Evolutionary conservation across 495 filamentous ascomycete species (phyloP).

Genomic region (Bathelium albidoporum): DNA sequence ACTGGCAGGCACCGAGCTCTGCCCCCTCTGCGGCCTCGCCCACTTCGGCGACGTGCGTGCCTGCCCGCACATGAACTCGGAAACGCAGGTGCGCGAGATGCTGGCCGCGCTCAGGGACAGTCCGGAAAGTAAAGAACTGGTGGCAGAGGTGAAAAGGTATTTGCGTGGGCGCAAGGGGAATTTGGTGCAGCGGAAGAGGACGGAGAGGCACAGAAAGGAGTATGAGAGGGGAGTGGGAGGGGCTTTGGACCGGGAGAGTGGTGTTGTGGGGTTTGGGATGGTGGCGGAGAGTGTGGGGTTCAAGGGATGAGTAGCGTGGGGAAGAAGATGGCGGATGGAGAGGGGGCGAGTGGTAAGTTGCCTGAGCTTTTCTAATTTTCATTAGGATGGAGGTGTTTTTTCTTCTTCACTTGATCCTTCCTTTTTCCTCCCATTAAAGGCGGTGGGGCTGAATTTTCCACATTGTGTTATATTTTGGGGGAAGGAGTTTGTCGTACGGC

Average conservation of each 20-base stretch:
- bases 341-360: not conserved
- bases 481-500: no score
- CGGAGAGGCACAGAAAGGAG: slow-evolving; percentile 19
- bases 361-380: no score
- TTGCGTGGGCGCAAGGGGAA: slow-evolving; percentile 44
- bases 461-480: no score
- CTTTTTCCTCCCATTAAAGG: no score
- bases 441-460: not conserved
- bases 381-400: no score
- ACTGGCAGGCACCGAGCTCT: slow-evolving; percentile 49
- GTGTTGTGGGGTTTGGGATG: not conserved
- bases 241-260: not conserved
- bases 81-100: slow-evolving; percentile 49
- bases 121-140: slow-evolving; percentile 43
- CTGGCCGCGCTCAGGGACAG: slow-evolving; percentile 47
- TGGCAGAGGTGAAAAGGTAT: slow-evolving; percentile 45
- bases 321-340: not conserved
- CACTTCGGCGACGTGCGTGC: slow-evolving; percentile 46
- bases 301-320: not conserved
- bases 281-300: not conserved
- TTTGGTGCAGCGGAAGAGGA: slow-evolving; percentile 39
- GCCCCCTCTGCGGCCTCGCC: slow-evolving; percentile 56
- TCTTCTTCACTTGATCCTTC: no score
- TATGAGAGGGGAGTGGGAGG: slow-evolving; percentile 6
- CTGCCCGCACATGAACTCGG: slow-evolving; percentile 52